These are phyloP conservation scores for Fusarium nanum DNA, from an alignment of 2,329 filamentous ascomycete genomes.

Conservation along the genomic window DNA sequence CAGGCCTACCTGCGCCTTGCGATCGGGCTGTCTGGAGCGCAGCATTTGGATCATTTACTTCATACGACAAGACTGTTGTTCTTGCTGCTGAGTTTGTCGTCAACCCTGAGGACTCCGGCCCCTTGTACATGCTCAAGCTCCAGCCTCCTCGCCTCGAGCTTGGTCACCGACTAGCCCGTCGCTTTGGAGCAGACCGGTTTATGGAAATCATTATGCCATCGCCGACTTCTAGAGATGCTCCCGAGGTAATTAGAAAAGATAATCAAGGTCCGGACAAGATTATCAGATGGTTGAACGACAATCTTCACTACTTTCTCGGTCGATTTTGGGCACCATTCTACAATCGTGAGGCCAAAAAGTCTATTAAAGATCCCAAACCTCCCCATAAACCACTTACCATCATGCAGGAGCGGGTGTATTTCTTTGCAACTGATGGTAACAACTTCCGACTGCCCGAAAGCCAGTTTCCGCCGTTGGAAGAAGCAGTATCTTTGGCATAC, in stretches of 20 bases:
- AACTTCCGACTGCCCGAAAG: slow-evolving; percentile 49
- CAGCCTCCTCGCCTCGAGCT: slow-evolving; percentile 61
- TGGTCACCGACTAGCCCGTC: slow-evolving; percentile 63
- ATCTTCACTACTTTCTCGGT: slow-evolving; percentile 58
- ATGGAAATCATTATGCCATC: slow-evolving; percentile 66
- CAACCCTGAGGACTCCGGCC: slow-evolving; percentile 50
- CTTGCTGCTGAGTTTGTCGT: slow-evolving; percentile 58
- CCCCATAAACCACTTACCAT: slow-evolving; percentile 37
- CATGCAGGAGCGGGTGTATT: slow-evolving; percentile 58
- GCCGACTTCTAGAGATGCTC: slow-evolving; percentile 46
- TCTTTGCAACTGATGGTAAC: slow-evolving; percentile 67
- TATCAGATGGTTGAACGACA: slow-evolving; percentile 45
- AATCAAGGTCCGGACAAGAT: slow-evolving; percentile 49
- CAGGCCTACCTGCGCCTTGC: slow-evolving; percentile 61
- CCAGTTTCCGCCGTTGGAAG: slow-evolving; percentile 41
- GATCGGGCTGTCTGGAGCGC: slow-evolving; percentile 59
- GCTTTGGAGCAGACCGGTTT: slow-evolving; percentile 69
- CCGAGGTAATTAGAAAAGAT: slow-evolving; percentile 48
- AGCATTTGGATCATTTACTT: slow-evolving; percentile 53
- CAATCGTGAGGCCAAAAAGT: slow-evolving; percentile 55
- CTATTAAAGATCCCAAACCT: slow-evolving; percentile 47
- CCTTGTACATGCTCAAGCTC: slow-evolving; percentile 60
- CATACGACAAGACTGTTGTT: slow-evolving; percentile 53
- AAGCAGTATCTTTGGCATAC: slow-evolving; percentile 30
- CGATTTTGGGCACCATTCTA: slow-evolving; percentile 63